These are phyloP conservation scores for Plasmodium chabaudi DNA, from an alignment of 169 alveolate genomes.

Conservation along the genomic window DNA sequence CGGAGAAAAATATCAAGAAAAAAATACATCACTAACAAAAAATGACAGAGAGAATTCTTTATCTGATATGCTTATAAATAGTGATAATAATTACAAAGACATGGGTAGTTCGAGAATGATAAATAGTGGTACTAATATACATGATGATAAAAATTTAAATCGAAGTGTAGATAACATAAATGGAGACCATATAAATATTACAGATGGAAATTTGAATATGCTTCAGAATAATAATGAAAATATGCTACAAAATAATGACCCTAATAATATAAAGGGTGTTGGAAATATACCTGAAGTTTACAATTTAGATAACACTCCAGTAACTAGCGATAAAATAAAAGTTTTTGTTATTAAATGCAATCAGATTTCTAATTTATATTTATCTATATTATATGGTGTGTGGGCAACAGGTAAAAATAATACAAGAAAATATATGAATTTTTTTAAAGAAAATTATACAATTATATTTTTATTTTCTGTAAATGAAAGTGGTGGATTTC, in stretches of 20 bases:
- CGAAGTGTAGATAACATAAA: not conserved
- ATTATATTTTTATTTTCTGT: conserved; percentile 86
- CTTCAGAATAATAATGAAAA: not conserved
- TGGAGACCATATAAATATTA: not conserved
- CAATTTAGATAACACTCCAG: conserved; percentile 19
- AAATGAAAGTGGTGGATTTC: conserved; percentile 90
- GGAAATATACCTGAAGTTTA: conserved; percentile 59
- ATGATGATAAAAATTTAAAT: not conserved
- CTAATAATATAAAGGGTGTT: not conserved
- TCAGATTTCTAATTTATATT: conserved; percentile 82
- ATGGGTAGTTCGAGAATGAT: not conserved
- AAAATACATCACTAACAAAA: not conserved
- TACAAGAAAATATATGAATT: conserved; percentile 77
- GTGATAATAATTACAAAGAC: not conserved
- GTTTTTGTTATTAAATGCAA: conserved; percentile 85
- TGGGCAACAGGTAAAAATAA: conserved; percentile 88
- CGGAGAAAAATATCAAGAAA: conserved; percentile 50
- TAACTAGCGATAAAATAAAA: conserved; percentile 53
- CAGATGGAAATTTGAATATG: not conserved
- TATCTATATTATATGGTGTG: conserved; percentile 84
- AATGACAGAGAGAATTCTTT: conserved; percentile 1
- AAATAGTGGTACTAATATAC: not conserved
- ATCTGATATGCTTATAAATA: not conserved
- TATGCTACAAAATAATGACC: not conserved
- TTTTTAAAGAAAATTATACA: conserved; percentile 80